Percentiles rank a stretch among this genome's conserved stretches.
phyloP scores from a whole-genome alignment of 2,329 filamentous ascomycete species.

The Fusarium sp. region DNA sequence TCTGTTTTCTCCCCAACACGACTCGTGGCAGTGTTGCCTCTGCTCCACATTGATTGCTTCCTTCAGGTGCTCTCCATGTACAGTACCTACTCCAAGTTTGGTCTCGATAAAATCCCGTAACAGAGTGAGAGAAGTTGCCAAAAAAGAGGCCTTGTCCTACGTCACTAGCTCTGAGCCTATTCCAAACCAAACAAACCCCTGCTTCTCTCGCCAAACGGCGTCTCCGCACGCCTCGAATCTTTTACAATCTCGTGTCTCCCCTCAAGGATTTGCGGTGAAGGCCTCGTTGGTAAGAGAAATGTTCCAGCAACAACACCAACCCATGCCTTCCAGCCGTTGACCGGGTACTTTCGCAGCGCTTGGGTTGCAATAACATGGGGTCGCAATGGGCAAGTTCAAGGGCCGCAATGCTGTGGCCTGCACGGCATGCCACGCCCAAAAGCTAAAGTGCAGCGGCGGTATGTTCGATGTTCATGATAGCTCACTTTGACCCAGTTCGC shows the following conservation, averaged over 20 bases:
- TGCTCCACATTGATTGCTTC: neutral
- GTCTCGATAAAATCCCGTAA: conserved; percentile 1
- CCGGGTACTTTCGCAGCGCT: neutral
- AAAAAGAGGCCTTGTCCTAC: neutral
- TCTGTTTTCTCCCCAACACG: conserved; percentile 19
- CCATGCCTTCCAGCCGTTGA: neutral
- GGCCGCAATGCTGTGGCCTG: conserved; percentile 19
- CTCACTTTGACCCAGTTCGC: neutral
- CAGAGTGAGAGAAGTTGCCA: neutral
- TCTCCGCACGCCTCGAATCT: neutral
- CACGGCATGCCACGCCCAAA: conserved; percentile 19
- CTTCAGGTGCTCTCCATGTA: neutral
- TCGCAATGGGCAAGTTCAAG: conserved; percentile 18
- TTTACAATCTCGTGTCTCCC: neutral
- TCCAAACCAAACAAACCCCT: neutral
- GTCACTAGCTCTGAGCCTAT: neutral
- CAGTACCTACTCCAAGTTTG: neutral
- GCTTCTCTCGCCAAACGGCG: neutral
- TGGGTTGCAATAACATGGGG: conserved; percentile 7
- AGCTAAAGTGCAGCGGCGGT: conserved; percentile 25
- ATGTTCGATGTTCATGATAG: neutral
- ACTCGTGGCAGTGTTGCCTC: neutral
- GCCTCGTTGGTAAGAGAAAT: too few species aligned
- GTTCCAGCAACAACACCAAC: neutral
- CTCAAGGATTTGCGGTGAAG: neutral